Evolutionary conservation across 768 basidiomycete genomes (phyloP).

Genomic region (Suillus hirtellus): DNA sequence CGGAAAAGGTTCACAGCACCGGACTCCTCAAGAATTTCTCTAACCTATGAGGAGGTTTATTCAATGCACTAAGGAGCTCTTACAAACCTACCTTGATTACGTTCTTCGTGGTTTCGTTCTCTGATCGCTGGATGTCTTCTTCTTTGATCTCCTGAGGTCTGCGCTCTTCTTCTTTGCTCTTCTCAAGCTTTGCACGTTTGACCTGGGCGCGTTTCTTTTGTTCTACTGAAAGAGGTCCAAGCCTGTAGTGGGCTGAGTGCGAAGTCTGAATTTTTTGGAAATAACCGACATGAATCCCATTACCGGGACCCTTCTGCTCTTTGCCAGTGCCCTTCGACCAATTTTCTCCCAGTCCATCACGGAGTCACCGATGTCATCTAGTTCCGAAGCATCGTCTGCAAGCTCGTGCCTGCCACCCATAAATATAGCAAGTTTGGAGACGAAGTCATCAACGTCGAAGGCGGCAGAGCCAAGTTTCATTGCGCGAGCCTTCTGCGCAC

Average conservation of each 20-base stretch:
- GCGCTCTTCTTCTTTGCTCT: conserved; percentile 64
- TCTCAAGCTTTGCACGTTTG: conserved; percentile 70
- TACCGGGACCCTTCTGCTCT: conserved; percentile 75
- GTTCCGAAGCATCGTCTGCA: conserved; percentile 49
- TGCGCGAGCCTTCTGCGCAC: conserved; percentile 85
- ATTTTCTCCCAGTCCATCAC: conserved; percentile 82
- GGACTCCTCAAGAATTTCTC: conserved; percentile 53
- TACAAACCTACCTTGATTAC: conserved; percentile 59
- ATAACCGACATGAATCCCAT: conserved; percentile 84
- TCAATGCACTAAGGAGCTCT: background rate
- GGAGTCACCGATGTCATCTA: conserved; percentile 50
- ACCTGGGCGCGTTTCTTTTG: conserved; percentile 68
- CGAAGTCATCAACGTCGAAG: conserved; percentile 92
- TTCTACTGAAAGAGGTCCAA: conserved; percentile 87
- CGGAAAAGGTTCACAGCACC: conserved; percentile 74
- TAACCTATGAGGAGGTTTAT: conserved; percentile 46
- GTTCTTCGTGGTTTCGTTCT: conserved; percentile 90
- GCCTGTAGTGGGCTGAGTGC: conserved; percentile 51
- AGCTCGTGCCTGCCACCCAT: conserved; percentile 67
- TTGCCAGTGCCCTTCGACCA: conserved; percentile 79
- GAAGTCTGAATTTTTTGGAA: background rate
- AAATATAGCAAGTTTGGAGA: conserved; percentile 68
- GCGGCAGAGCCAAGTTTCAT: conserved; percentile 86
- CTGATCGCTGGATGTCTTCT: conserved; percentile 78
- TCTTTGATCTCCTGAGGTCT: conserved; percentile 81